Conservation (phyloP, 1,284 basidiomycete species). For the Sanghuangporus baumii region DNA sequence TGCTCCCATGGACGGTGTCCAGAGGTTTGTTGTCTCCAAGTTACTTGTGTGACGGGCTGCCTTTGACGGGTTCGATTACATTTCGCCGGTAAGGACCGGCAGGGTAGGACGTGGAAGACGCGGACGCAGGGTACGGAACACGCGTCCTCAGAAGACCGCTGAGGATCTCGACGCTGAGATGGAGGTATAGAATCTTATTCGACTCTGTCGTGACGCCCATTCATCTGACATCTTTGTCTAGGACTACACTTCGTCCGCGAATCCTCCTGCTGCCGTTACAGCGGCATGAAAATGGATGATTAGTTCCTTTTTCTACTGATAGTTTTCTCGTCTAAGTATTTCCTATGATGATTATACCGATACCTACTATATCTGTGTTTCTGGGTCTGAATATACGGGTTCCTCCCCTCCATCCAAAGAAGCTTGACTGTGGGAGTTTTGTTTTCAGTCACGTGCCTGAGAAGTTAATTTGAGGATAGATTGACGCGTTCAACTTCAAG, state of each 20-base stretch:
- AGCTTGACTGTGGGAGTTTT: neutral
- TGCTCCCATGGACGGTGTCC: slow-evolving; percentile 25
- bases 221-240: slow-evolving; percentile 24
- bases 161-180: slow-evolving; percentile 81
- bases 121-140: slow-evolving; percentile 59
- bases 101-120: slow-evolving; percentile 37
- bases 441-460: neutral
- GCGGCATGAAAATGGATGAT: too few species aligned
- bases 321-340: neutral
- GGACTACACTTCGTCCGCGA: slow-evolving; percentile 64
- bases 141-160: slow-evolving; percentile 58
- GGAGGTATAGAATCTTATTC: slow-evolving; percentile 49
- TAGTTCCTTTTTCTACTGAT: neutral
- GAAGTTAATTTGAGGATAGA: neutral
- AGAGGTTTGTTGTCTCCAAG: slow-evolving; percentile 40
- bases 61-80: slow-evolving; percentile 6
- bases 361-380: too few species aligned
- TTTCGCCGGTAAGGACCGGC: slow-evolving; percentile 23
- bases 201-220: neutral
- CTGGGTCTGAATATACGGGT: too few species aligned
- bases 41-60: neutral
- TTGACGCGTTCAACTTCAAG: neutral
- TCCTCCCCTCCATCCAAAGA: too few species aligned
- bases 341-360: neutral
- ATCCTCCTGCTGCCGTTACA: slow-evolving; percentile 18